Conservation (phyloP, 2,329 filamentous ascomycete species). For the Fusarium circinatum region DNA sequence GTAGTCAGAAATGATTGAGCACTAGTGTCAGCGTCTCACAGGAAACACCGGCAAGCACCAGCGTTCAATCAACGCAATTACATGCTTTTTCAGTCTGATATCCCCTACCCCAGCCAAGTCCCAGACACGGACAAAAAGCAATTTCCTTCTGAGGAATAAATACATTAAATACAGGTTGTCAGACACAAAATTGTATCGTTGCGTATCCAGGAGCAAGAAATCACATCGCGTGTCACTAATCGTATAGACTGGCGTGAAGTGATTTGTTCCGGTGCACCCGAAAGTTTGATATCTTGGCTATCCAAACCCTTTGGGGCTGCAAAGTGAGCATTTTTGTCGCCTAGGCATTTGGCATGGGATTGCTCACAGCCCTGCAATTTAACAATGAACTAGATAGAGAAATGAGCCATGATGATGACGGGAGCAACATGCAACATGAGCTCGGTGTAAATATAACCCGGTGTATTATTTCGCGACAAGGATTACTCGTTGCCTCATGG, state of each 20-base stretch:
- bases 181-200: too few relatives aligned
- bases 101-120: neutral
- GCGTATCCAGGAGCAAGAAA: neutral
- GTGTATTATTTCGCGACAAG: neutral
- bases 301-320: neutral
- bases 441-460: neutral
- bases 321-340: neutral
- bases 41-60: fast-evolving
- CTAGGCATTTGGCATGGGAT: neutral
- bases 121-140: neutral
- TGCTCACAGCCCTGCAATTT: neutral
- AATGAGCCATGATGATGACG: too few relatives aligned
- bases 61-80: too few relatives aligned
- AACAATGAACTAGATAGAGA: too few relatives aligned
- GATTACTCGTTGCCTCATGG: neutral
- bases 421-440: fast-evolving
- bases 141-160: neutral
- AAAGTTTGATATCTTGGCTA: neutral
- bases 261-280: neutral
- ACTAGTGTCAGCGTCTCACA: neutral
- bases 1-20: neutral
- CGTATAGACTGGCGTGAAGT: neutral
- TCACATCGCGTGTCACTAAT: too few relatives aligned
- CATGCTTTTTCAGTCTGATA: neutral
- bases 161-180: neutral